phyloP scores from a whole-genome alignment of 1,139 yeast species.

The Saccharomyces hybrid region DNA sequence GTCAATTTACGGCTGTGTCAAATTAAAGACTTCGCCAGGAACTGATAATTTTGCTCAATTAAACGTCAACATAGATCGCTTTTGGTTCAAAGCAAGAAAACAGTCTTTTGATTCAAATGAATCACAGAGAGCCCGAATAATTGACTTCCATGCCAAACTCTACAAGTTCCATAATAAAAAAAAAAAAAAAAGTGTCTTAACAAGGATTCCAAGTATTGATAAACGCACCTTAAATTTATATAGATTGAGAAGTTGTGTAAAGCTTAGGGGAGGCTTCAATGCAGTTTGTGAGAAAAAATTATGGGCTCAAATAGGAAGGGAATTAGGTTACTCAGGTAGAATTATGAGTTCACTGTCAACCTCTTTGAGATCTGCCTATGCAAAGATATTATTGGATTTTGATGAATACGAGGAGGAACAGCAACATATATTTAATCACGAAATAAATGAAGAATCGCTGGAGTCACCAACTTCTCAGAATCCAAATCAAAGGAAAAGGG shows the following conservation, averaged over 20 bases:
- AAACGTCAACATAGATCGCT: constrained; percentile 45
- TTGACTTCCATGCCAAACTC: constrained; percentile 33
- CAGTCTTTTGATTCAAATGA: constrained; percentile 41
- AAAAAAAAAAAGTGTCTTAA: constrained; percentile 12
- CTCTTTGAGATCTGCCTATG: constrained; percentile 54
- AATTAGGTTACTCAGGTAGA: constrained; percentile 64
- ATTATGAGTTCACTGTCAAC: constrained; percentile 67
- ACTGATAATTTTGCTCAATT: constrained; percentile 18
- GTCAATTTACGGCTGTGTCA: constrained; percentile 57
- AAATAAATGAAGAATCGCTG: background rate
- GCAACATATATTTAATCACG: background rate
- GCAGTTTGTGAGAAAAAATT: constrained; percentile 47
- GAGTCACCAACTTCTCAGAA: constrained; percentile 2
- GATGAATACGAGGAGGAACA: constrained; percentile 18
- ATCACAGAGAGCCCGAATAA: constrained; percentile 29
- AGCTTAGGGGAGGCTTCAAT: constrained; percentile 51
- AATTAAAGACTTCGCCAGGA: constrained; percentile 34
- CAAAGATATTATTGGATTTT: constrained; percentile 31
- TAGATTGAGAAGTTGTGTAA: constrained; percentile 44
- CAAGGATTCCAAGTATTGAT: constrained; percentile 47
- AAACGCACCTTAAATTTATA: constrained; percentile 50
- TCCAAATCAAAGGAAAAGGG: constrained; percentile 2
- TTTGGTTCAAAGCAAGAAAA: constrained; percentile 49
- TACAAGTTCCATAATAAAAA: constrained; percentile 28
- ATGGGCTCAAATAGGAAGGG: constrained; percentile 68